Percentiles rank a stretch among this genome's conserved stretches.
phyloP scores from a whole-genome alignment of 2,329 filamentous ascomycete species.

The Fusarium duplospermum region DNA sequence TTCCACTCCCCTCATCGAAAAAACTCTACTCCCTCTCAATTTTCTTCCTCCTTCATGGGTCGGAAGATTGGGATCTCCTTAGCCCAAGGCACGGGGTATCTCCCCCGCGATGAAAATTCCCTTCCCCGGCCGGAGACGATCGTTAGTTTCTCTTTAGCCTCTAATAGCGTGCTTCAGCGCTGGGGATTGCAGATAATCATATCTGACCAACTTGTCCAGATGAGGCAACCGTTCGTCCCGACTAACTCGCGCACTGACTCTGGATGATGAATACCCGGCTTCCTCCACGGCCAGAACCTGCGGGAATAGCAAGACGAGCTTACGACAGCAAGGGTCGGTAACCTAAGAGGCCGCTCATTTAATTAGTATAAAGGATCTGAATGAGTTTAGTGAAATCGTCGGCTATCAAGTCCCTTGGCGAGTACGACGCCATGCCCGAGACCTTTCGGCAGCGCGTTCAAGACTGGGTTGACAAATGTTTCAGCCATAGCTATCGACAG shows the following conservation, averaged over 20 bases:
- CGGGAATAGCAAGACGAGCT: neutral
- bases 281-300: neutral
- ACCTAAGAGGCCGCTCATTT: neutral
- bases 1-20: neutral
- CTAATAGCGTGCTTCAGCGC: neutral
- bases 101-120: neutral
- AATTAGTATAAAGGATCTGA: neutral
- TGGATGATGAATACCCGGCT: neutral
- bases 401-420: neutral
- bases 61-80: neutral
- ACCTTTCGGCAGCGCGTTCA: neutral
- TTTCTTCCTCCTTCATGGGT: neutral
- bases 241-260: neutral
- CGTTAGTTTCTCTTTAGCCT: neutral
- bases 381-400: neutral
- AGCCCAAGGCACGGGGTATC: neutral
- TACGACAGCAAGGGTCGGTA: neutral
- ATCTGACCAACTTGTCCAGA: neutral
- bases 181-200: neutral
- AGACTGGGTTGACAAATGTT: neutral
- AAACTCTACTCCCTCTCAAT: neutral
- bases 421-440: neutral
- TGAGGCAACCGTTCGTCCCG: neutral
- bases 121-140: neutral
- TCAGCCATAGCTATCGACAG: neutral